Evolutionary conservation across 306 rosid species (phyloP), one percentile per base, ranked within the genome.

Genomic region (Cercis canadensis): DNA sequence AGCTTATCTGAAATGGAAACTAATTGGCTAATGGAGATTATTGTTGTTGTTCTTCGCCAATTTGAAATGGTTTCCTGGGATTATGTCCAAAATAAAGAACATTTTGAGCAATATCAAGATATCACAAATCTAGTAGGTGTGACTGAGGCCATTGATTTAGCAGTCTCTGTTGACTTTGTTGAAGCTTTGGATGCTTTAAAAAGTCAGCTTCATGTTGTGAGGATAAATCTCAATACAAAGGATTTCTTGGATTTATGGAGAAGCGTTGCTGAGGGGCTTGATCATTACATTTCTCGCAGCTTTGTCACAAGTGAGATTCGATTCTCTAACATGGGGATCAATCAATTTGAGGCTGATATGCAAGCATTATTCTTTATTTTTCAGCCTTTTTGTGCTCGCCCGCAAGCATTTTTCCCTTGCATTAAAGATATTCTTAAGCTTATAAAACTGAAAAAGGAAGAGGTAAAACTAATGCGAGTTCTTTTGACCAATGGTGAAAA

Each of bases 181-280:
- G 87, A 80, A 61, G 87, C 96, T 61, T 68, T 90, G 47, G 92
- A 83, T 52, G 57, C 67, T 68, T 65, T 87, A 41, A 87, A 75
- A 62, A 47, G 81, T 54, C 78, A 71, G 71, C 88, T 90, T 47
- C 32, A 39, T 58, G 76, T 81, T 80, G 52, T 83, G 78, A 77
- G 70, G 69, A 60, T 4, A 59, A 71, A 46, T 65, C 92, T 90
- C 71, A 87, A 87, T 68, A 58, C 62, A 21, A 85, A 78, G 65
- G 96, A 90, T 73, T 87, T 87, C 73, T 75, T 74, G 67, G 92
- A 90, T 76, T 75, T 83, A 10, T 90, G 96, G 96, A 90, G 96
- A 75, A 85, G 87, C 74, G 55, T 82, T 36, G 92, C 92, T 2
- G 88, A 87, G 32, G 96, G 92, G 52, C 82, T 90, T 12, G 92